Evolutionary conservation across 768 basidiomycete genomes (phyloP).

Genomic region (Lentinus brumalis): DNA sequence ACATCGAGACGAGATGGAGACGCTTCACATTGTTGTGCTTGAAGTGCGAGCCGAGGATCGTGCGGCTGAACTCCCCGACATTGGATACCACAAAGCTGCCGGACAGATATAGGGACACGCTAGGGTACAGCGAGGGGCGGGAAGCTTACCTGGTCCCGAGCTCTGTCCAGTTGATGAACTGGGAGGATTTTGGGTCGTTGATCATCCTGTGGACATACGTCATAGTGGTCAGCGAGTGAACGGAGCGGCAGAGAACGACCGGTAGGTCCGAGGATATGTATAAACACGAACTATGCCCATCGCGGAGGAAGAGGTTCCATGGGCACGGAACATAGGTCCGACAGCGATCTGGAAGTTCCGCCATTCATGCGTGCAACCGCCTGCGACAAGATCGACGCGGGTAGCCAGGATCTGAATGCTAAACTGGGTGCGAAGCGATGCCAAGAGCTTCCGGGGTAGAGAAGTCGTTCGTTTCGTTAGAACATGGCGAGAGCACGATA

Average conservation of each 20-base stretch:
- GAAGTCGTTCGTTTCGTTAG: neutral
- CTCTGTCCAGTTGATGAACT: conserved; percentile 84
- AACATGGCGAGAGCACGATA: neutral
- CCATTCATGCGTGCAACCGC: neutral
- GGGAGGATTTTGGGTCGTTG: conserved; percentile 75
- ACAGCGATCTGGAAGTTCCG: conserved; percentile 1
- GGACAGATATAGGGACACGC: conserved; percentile 10
- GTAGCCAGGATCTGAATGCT: neutral
- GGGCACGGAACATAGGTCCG: neutral
- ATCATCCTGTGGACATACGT: conserved; percentile 64
- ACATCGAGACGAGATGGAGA: conserved; percentile 4
- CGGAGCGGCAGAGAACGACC: neutral
- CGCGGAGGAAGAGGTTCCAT: conserved; percentile 1
- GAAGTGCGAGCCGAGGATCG: conserved; percentile 83
- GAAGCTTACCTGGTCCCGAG: conserved; percentile 60
- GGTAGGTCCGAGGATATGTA: neutral
- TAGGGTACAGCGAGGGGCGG: neutral
- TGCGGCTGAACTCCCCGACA: conserved; percentile 83
- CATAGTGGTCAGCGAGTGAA: neutral
- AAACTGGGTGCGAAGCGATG: neutral
- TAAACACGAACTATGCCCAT: conserved; percentile 3
- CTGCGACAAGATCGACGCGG: neutral
- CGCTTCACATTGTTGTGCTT: conserved; percentile 83
- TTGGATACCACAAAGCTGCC: conserved; percentile 79
- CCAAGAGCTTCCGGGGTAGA: neutral